Percentiles rank a stretch among this genome's conserved stretches.
Evolutionary conservation across 1,139 yeast species (phyloP).

Genomic region (Saccharomyces hybrid): DNA sequence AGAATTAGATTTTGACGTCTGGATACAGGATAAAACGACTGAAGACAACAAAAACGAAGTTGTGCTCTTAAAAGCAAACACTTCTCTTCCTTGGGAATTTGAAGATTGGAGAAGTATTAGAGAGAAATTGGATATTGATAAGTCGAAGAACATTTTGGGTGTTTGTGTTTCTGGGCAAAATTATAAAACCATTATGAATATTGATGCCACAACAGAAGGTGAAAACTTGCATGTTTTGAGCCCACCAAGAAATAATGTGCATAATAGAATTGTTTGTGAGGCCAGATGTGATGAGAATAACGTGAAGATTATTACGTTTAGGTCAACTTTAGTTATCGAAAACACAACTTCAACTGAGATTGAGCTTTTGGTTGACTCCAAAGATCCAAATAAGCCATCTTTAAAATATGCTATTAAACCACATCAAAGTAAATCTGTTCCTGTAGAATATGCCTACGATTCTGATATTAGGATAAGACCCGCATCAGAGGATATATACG

Average conservation of each 20-base stretch:
- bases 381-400: not conserved
- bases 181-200: conserved; percentile 49
- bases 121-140: conserved; percentile 66
- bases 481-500: conserved; percentile 39
- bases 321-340: conserved; percentile 64
- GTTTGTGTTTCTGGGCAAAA: conserved; percentile 50
- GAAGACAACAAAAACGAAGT: conserved; percentile 27
- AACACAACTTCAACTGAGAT: conserved; percentile 58
- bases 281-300: conserved; percentile 63
- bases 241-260: conserved; percentile 58
- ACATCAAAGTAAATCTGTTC: conserved; percentile 53
- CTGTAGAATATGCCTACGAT: conserved; percentile 59
- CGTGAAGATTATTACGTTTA: conserved; percentile 64
- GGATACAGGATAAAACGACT: conserved; percentile 68
- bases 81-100: conserved; percentile 75
- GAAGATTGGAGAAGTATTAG: conserved; percentile 88
- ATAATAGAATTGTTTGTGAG: conserved; percentile 68
- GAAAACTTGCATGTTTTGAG: conserved; percentile 62
- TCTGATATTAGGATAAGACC: conserved; percentile 59
- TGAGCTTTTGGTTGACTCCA: conserved; percentile 40
- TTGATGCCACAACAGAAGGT: conserved; percentile 64
- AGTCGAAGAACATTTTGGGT: conserved; percentile 52
- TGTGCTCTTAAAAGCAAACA: conserved; percentile 42
- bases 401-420: conserved; percentile 39
- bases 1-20: conserved; percentile 67